Percentiles rank a stretch among this genome's conserved stretches.
phyloP scores from a whole-genome alignment of 441 rosid genomes.

The Cnidoscolus chayamansa region DNA sequence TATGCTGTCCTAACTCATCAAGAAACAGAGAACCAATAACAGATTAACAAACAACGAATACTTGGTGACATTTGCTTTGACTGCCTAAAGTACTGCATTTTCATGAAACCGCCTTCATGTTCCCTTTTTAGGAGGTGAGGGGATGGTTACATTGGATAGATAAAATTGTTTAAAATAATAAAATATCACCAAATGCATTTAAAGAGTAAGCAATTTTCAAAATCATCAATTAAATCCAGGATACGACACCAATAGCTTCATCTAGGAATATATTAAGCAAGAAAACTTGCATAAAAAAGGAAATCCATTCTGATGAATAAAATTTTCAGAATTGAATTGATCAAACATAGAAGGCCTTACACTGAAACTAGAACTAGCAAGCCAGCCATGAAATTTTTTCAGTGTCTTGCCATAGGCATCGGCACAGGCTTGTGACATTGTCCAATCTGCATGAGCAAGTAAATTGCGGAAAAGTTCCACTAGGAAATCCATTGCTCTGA shows the following conservation, averaged over 20 bases:
- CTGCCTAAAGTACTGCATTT: neutral
- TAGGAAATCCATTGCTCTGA: constrained; percentile 93
- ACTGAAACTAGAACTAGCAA: constrained; percentile 82
- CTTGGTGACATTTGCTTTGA: neutral
- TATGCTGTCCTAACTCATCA: neutral
- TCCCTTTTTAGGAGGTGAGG: too few species aligned
- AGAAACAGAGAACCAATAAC: neutral
- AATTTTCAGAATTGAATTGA: constrained; percentile 1
- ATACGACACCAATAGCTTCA: neutral
- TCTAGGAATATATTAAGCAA: constrained; percentile 7
- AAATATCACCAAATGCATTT: neutral
- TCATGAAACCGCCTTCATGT: neutral
- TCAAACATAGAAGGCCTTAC: constrained; percentile 34
- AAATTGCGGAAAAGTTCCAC: constrained; percentile 78
- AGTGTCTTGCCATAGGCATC: constrained; percentile 76
- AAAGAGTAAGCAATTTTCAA: neutral
- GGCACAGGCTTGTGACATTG: constrained; percentile 79
- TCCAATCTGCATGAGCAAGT: constrained; percentile 72
- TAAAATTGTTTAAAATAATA: neutral
- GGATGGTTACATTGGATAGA: neutral
- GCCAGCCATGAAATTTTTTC: constrained; percentile 87
- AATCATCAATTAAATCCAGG: neutral
- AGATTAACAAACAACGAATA: neutral
- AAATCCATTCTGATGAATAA: neutral
- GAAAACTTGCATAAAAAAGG: neutral